These are phyloP conservation scores for Pyrus betulifolia DNA, from an alignment of 306 rosid species.

Conservation along the genomic window DNA sequence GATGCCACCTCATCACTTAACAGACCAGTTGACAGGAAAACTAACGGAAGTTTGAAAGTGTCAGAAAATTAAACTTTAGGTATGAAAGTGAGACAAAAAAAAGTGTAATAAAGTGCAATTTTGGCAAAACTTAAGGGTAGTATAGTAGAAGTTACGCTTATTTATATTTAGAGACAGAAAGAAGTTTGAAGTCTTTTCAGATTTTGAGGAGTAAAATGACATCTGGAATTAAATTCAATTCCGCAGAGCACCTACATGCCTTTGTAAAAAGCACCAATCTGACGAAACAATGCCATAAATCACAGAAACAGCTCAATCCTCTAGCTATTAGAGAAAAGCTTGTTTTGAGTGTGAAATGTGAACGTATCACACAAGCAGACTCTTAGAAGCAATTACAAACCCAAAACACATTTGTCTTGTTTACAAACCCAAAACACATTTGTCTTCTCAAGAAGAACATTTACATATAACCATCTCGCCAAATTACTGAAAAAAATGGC, in stretches of 20 bases:
- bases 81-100: too few relatives aligned
- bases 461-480: background rate
- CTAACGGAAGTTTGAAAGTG: too few relatives aligned
- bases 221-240: background rate
- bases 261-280: background rate
- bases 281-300: background rate
- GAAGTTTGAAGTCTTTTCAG: background rate
- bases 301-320: background rate
- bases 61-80: too few relatives aligned
- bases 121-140: too few relatives aligned
- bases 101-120: too few relatives aligned
- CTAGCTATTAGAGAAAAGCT: background rate
- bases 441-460: background rate
- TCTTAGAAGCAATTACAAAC: background rate
- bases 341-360: background rate
- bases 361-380: background rate
- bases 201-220: background rate
- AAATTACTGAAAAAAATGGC: background rate
- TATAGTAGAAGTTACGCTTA: too few relatives aligned
- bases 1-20: too few relatives aligned
- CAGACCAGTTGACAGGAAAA: too few relatives aligned
- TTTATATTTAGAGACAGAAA: background rate
- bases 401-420: background rate
- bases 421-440: background rate
- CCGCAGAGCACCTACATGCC: background rate